These are phyloP conservation scores for Gossypium trilobum DNA, from an alignment of 441 rosid species.

Conservation along the genomic window DNA sequence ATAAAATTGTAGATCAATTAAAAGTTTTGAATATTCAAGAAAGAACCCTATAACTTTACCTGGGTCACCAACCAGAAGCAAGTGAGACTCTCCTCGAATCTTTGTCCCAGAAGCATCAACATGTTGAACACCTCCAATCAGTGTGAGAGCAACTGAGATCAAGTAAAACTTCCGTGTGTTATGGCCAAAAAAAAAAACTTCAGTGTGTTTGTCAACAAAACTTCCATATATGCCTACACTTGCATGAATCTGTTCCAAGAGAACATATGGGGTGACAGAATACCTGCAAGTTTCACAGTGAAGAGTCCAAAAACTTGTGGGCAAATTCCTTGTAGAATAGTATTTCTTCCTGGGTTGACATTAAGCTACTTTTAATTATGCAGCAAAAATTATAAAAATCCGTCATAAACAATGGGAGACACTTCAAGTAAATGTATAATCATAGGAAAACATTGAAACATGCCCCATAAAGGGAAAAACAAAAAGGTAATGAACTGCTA, in stretches of 20 bases:
- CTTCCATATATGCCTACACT: not conserved
- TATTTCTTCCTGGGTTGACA: conserved; percentile 62
- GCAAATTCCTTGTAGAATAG: conserved; percentile 73
- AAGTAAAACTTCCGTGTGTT: conserved; percentile 4
- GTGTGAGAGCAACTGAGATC: conserved; percentile 67
- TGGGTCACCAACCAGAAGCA: conserved; percentile 97
- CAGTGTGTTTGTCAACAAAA: not conserved
- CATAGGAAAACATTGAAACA: not conserved
- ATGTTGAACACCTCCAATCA: conserved; percentile 94
- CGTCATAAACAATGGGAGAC: not conserved
- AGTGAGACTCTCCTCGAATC: conserved; percentile 93
- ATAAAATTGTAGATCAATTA: not conserved
- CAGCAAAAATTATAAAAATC: not conserved
- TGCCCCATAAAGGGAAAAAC: not conserved
- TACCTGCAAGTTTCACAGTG: conserved; percentile 98
- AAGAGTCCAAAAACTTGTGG: conserved; percentile 97
- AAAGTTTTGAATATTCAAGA: not conserved
- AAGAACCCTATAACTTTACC: conserved; percentile 33
- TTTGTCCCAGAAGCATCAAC: conserved; percentile 90
- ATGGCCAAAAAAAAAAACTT: not conserved
- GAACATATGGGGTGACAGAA: not conserved
- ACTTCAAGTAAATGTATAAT: not conserved
- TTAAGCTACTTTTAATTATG: not conserved
- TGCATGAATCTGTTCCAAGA: not conserved
- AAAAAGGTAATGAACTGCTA: not conserved